A percentile compares a stretch with the other conserved stretches of the same genome.
Conservation (phyloP, 106 monocot species). For the Posidonia australis region DNA sequence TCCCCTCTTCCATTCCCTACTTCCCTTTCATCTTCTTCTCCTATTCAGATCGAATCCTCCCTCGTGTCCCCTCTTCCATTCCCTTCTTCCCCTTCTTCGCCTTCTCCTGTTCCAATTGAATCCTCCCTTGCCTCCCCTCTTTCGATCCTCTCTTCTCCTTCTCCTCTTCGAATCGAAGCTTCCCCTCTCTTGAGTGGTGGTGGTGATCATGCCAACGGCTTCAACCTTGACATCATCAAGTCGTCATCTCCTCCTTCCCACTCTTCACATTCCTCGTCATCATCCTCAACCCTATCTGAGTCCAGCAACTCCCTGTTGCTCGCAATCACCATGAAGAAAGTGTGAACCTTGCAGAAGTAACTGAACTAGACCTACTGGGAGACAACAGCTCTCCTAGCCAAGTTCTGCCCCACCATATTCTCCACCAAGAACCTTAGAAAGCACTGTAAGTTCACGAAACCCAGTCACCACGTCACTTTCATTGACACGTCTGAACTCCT, state of each 20-base stretch:
- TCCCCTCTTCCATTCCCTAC: too few relatives aligned
- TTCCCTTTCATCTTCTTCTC: too few relatives aligned
- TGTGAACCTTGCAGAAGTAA: conserved; percentile 55
- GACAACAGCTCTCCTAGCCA: conserved; percentile 81
- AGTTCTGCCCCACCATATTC: conserved; percentile 66
- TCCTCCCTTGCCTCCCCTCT: too few relatives aligned
- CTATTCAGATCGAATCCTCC: too few relatives aligned
- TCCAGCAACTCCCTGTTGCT: conserved; percentile 31
- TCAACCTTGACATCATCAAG: conserved; percentile 59
- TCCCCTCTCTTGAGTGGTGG: conserved; percentile 33
- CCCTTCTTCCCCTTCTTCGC: too few relatives aligned
- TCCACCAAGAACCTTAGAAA: conserved; percentile 31
- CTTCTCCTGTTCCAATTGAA: too few relatives aligned
- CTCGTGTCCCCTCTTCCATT: too few relatives aligned
- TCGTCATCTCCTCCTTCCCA: conserved; percentile 16
- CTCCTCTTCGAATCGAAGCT: too few relatives aligned
- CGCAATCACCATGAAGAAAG: conserved; percentile 60
- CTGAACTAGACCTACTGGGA: conserved; percentile 78
- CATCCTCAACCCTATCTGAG: conserved; percentile 60
- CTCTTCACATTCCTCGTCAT: conserved; percentile 26
- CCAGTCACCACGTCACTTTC: conserved; percentile 12
- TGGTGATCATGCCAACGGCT: conserved; percentile 32
- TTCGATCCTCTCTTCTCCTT: too few relatives aligned
- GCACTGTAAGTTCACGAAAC: conserved; percentile 12
- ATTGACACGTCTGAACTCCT: conserved; percentile 28